Evolutionary conservation across 306 rosid genomes (phyloP).

Genomic region (Gynostemma pentaphyllum): DNA sequence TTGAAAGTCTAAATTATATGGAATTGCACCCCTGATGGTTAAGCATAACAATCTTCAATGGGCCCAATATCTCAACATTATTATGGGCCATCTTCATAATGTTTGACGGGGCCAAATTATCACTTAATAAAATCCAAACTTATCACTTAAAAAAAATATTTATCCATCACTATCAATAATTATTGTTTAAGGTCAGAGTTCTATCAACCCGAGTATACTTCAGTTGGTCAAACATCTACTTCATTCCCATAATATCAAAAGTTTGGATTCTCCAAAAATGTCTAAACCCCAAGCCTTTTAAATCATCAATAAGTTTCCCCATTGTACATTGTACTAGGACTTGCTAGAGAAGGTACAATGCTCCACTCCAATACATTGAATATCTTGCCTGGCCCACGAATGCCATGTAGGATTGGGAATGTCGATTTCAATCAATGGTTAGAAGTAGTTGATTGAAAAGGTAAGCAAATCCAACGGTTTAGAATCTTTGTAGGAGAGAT

Average conservation of each 20-base stretch:
- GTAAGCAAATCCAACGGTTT: conserved; percentile 22
- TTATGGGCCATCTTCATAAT: not conserved
- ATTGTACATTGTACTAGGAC: not conserved
- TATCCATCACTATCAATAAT: not conserved
- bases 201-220: too few relatives aligned
- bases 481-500: not conserved
- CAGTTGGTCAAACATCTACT: too few relatives aligned
- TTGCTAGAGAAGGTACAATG: not conserved
- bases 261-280: too few relatives aligned
- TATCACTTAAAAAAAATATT: too few relatives aligned
- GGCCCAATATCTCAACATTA: not conserved
- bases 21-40: not conserved
- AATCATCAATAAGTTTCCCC: too few relatives aligned
- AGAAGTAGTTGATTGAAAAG: not conserved
- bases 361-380: not conserved
- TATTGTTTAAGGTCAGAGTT: too few relatives aligned
- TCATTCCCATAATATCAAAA: too few relatives aligned
- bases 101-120: not conserved
- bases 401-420: not conserved
- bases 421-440: too few relatives aligned
- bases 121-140: not conserved
- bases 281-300: too few relatives aligned
- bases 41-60: not conserved
- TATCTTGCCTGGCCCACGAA: not conserved
- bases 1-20: not conserved